Conservation (phyloP, 305 asterid genomes). For the Rubia tinctorum region DNA sequence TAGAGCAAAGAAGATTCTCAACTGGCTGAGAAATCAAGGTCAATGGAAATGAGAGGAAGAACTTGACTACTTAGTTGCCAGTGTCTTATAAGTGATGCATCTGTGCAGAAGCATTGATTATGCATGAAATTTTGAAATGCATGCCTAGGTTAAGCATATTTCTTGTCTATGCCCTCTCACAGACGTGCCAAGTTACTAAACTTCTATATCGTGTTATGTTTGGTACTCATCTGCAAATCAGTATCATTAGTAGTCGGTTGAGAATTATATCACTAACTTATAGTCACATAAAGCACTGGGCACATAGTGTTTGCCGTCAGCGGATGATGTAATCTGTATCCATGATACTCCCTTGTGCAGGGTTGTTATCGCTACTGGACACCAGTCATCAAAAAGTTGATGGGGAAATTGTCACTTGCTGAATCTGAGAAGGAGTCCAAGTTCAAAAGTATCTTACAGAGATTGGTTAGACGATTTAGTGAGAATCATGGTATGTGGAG, state of each 20-base stretch:
- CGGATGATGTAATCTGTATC: neutral
- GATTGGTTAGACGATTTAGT: conserved; percentile 71
- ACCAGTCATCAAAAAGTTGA: conserved; percentile 56
- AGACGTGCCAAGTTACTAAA: neutral
- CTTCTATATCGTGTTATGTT: neutral
- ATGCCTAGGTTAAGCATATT: neutral
- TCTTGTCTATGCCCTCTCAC: neutral
- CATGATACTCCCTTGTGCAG: conserved; percentile 36
- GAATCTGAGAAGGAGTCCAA: conserved; percentile 84
- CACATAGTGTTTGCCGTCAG: neutral
- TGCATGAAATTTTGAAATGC: neutral
- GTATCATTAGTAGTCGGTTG: neutral
- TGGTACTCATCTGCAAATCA: conserved; percentile 7
- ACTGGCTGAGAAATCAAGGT: conserved; percentile 4
- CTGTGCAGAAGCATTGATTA: neutral
- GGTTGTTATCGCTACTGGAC: conserved; percentile 93
- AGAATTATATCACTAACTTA: neutral
- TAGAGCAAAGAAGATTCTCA: neutral
- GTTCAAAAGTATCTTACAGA: conserved; percentile 84
- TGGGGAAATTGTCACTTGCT: conserved; percentile 80
- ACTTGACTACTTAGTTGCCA: neutral
- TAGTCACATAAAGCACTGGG: neutral
- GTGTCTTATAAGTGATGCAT: neutral
- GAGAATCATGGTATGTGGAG: conserved; percentile 82
- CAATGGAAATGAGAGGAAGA: neutral